Conservation (phyloP, 805 yeast genomes). For the Pachysolen tannophilus region DNA sequence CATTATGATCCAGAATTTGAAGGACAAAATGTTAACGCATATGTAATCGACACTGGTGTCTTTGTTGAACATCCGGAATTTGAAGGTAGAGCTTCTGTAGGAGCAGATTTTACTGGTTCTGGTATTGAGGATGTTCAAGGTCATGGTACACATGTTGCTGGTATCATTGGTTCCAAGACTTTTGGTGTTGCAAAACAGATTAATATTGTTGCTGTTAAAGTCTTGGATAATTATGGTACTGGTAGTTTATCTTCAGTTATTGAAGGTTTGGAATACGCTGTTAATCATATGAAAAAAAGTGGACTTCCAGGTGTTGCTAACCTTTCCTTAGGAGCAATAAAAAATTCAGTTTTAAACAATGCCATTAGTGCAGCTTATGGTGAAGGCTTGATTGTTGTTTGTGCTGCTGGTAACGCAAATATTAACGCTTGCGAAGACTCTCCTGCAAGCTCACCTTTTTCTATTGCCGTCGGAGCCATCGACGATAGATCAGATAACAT, state of each 20-base stretch:
- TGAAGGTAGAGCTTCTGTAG: slow-evolving; percentile 50
- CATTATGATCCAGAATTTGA: slow-evolving; percentile 34
- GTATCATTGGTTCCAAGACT: slow-evolving; percentile 68
- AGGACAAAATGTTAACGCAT: slow-evolving; percentile 63
- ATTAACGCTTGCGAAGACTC: slow-evolving; percentile 75
- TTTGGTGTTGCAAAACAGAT: slow-evolving; percentile 79
- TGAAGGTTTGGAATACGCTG: slow-evolving; percentile 60
- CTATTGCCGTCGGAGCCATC: slow-evolving; percentile 83
- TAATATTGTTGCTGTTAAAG: slow-evolving; percentile 64
- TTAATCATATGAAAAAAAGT: slow-evolving; percentile 39
- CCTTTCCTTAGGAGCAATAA: slow-evolving; percentile 71
- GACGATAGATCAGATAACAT: slow-evolving; percentile 64
- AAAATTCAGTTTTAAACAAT: slow-evolving; percentile 56
- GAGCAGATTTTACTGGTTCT: slow-evolving; percentile 53
- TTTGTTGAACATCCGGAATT: slow-evolving; percentile 51
- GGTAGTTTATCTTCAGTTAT: slow-evolving; percentile 64
- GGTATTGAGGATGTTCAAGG: slow-evolving; percentile 62
- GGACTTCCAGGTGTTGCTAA: slow-evolving; percentile 58
- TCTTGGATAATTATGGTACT: slow-evolving; percentile 57
- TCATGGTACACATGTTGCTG: slow-evolving; percentile 94
- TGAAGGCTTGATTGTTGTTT: slow-evolving; percentile 65
- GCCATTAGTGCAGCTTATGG: slow-evolving; percentile 72
- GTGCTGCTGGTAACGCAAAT: slow-evolving; percentile 83
- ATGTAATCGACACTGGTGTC: slow-evolving; percentile 85
- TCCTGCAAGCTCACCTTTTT: slow-evolving; percentile 71